Evolutionary conservation across 2,329 filamentous ascomycete species (phyloP), one percentile per base, ranked within the genome.

Genomic region (Thelonectria discophora): DNA sequence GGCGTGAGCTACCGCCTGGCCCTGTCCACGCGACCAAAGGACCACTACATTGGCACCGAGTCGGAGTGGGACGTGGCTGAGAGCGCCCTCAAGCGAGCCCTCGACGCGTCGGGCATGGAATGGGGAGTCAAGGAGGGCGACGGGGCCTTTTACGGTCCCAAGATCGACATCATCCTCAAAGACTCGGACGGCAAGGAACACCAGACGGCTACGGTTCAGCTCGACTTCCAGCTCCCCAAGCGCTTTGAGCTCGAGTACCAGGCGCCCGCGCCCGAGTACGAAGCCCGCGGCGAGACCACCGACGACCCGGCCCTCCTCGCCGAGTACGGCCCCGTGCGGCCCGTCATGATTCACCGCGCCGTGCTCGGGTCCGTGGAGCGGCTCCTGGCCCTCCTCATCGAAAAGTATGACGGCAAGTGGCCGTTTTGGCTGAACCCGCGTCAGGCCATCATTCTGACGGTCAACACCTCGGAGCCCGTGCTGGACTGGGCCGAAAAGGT

Each of bases 111-210:
- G 13, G 89, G 88, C 10, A 85, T 87, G 69, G 78, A 84, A 37
- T 97, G 92, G 91, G 85, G 84, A 2, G 68, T 94, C 59, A 94
- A 93, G 65, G 85, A 90, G 69, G 92, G 92, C 11, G 93, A 96
- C 62, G 93, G 93, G 13, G 93, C 93, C 4, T 97, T 97, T 73
- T 97, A 97, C 72, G 93, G 93, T 0, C 93, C 93, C 32, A 97
- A 97, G 79, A 97, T 97, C 66, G 93, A 97, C 72, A 91, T 97
- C 46, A 87, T 96, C 40, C 78, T 97, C 47, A 87, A 85, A 63
- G 93, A 96, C 73, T 89, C 90, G 1, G 86, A 92, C 71, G 92
- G 91, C 8, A 96, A 94, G 73, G 91, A 93, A 71, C 93, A 96
- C 73, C 93, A 97, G 74, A 92, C 93, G 3, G 93, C 92, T 3